Conservation (phyloP, 768 basidiomycete species). For the Pleurotus eryngii region DNA sequence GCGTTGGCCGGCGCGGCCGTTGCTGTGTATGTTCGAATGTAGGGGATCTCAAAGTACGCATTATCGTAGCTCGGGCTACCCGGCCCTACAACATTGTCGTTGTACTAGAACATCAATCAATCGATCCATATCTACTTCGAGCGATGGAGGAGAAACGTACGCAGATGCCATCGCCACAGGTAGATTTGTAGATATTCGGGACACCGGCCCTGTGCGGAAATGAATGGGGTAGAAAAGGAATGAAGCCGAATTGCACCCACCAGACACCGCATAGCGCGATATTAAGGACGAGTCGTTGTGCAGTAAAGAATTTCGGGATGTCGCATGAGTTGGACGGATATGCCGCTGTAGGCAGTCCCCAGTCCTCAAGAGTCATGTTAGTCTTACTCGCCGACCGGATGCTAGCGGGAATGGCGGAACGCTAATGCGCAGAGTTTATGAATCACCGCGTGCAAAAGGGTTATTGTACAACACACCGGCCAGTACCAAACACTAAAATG, state of each 20-base stretch:
- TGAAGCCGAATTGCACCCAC: background rate
- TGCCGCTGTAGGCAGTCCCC: constrained; percentile 63
- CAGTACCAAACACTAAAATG: constrained; percentile 22
- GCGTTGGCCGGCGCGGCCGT: background rate
- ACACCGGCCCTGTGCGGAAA: constrained; percentile 39
- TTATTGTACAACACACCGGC: background rate
- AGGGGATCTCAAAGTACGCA: constrained; percentile 65
- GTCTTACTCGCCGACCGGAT: background rate
- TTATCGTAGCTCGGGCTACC: constrained; percentile 34
- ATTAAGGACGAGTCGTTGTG: constrained; percentile 33
- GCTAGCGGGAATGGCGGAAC: constrained; percentile 1
- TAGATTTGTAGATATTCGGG: constrained; percentile 33
- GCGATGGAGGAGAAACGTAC: background rate
- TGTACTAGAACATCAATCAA: constrained; percentile 29
- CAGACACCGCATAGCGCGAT: constrained; percentile 7
- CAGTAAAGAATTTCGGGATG: constrained; percentile 51
- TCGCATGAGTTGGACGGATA: constrained; percentile 58
- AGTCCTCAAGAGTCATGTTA: constrained; percentile 32
- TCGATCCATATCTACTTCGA: background rate
- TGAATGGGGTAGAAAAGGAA: background rate
- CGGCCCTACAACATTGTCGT: constrained; percentile 46
- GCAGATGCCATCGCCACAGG: constrained; percentile 23
- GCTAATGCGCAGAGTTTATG: background rate
- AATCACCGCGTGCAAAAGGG: too few relatives aligned
- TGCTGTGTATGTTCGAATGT: constrained; percentile 42